These are phyloP conservation scores for Candida ipomoeae DNA, from an alignment of 805 yeast genomes.

Conservation along the genomic window DNA sequence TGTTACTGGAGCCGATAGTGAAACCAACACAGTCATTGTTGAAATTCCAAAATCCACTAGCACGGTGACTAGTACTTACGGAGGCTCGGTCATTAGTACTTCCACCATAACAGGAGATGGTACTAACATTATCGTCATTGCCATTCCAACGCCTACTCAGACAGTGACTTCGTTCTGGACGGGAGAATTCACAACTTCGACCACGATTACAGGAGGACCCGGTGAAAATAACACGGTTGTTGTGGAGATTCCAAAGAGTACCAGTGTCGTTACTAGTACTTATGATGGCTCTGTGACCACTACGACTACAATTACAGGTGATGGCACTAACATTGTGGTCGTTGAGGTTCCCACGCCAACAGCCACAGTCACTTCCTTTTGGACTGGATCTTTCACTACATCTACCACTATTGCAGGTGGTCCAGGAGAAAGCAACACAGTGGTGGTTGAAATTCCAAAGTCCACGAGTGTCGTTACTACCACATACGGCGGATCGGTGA, in stretches of 20 bases:
- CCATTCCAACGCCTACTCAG: constrained; percentile 10
- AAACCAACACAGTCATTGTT: constrained; percentile 9
- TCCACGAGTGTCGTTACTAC: constrained; percentile 6
- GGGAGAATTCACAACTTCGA: constrained; percentile 1
- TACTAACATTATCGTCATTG: constrained; percentile 7
- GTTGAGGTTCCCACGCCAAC: constrained; percentile 8
- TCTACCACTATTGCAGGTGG: constrained; percentile 7
- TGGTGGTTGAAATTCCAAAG: constrained; percentile 9
- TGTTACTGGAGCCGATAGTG: constrained; percentile 1
- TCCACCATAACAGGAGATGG: background rate
- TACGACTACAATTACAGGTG: constrained; percentile 1
- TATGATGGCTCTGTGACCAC: no score
- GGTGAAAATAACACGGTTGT: no score
- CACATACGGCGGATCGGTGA: constrained; percentile 6
- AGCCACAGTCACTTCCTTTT: constrained; percentile 8
- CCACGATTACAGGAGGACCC: no score
- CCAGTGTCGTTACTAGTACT: no score
- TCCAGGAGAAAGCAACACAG: constrained; percentile 7
- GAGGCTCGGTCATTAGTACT: constrained; percentile 1
- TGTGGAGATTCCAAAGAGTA: no score
- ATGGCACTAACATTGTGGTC: constrained; percentile 15
- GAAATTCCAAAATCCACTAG: constrained; percentile 10
- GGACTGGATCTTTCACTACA: constrained; percentile 6
- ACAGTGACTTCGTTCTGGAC: constrained; percentile 9
- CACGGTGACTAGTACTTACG: constrained; percentile 2